Base-by-base conservation (phyloP, 2,329 filamentous ascomycete genomes). In the Lasiodiplodia citricola region DNA sequence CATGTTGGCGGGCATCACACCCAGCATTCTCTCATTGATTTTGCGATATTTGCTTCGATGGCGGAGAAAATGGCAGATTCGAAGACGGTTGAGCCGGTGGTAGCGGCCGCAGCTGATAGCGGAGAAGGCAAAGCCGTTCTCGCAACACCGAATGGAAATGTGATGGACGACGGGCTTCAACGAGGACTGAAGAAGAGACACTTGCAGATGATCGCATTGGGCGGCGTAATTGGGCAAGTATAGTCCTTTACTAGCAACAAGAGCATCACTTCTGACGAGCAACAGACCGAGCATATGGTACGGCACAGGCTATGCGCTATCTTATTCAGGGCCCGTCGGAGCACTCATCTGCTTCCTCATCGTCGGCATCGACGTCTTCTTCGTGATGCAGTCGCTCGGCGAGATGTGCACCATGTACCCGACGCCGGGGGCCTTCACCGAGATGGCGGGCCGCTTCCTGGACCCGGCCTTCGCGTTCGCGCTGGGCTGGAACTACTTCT, bases 371-470 rank as follows among this genome's bases (percentile, higher is more conserved):
- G 70, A 66, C 25, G 68, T 72, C 28, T 71, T 25, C 18, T 71
- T 62, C 35, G 74, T 75, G 70, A 74, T 75, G 87, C 91, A 93
- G 82, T 90, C 88, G 4, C 81, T 94, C 7, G 91, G 91, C 23
- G 91, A 94, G 76, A 82, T 93, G 73, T 91, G 91, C 3, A 93
- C 91, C 7, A 80, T 93, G 1, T 92, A 90, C 72, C 91, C 91
- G 0, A 90, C 87, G 0, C 88, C 89, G 5, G 91, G 91, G 2
- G 89, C 89, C 0, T 93, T 93, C 73, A 88, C 89, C n/a, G 88
- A 62, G n/a, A 47, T 47, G 38, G 37, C 57, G 2, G 57, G 38
- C 37, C 87, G 90, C 57, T 93, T 88, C 72, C 90, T 93, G 37
- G 91, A 93, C 72, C 90, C 92, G 71, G 90, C 91, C 2, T 90